A percentile compares a stretch with the other conserved stretches of the same genome.
Evolutionary conservation across 164 flowering plant genomes (phyloP).

Genomic region (Nymphaea colorata): DNA sequence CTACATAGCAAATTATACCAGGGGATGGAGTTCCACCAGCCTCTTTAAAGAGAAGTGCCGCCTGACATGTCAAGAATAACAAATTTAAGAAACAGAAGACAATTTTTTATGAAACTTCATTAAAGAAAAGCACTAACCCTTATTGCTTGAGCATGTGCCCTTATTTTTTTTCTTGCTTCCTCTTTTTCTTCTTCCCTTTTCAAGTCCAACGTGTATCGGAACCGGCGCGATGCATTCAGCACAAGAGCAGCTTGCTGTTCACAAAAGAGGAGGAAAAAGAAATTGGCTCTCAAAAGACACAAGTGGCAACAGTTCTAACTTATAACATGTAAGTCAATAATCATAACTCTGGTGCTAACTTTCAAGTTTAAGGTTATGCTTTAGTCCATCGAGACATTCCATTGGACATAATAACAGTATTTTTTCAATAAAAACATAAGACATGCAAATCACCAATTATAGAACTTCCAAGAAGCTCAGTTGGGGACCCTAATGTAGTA

Average conservation of each 20-base stretch:
- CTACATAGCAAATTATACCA: neutral
- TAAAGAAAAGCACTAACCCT: conserved; percentile 33
- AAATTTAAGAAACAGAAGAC: conserved; percentile 2
- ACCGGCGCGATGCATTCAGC: conserved; percentile 93
- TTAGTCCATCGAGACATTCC: neutral
- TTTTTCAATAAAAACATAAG: no score
- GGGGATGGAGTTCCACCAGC: conserved; percentile 23
- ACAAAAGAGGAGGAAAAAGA: conserved; percentile 1
- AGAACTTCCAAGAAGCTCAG: no score
- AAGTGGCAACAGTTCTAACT: neutral
- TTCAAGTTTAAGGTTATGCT: neutral
- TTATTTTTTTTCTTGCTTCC: conserved; percentile 52
- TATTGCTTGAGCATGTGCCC: conserved; percentile 89
- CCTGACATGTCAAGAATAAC: conserved; percentile 30
- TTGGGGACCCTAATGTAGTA: no score
- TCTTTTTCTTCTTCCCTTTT: conserved; percentile 75
- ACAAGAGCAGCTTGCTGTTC: conserved; percentile 95
- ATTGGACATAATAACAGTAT: neutral
- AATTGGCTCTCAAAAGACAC: neutral
- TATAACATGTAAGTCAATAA: neutral
- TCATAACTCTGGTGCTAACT: neutral
- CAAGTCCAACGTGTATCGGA: conserved; percentile 90
- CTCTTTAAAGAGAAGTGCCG: conserved; percentile 74
- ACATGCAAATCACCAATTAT: no score
- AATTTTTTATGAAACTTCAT: neutral